Base-by-base conservation (phyloP, 805 yeast genomes). In the Yamadazyma philogaea region DNA sequence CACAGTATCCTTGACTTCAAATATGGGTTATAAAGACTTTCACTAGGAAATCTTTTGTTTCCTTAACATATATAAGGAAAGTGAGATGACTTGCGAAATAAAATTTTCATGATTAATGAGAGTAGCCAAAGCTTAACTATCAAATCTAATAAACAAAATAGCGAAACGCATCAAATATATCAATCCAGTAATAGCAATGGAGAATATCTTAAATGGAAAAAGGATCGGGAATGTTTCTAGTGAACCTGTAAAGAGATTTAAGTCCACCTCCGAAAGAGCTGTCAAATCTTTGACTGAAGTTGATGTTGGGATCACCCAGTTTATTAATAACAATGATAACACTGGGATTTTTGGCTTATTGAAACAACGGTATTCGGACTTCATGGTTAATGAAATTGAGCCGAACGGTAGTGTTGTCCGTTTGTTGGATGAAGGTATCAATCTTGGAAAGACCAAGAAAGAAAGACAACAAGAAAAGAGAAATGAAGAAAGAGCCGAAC, bases 321-420 rank as follows among this genome's bases (percentile, higher is more conserved):
- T 68, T 53, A 64, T 88, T 27, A 78, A 79, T 37, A 59, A 70
- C 2, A 72, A 67, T 4, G 53, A 70, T 19, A 45, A 44, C 19
- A 44, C 57, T 28, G 95, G 96, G 3, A 87, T 93, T 49, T 60
- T 61, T 14, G 99, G 98, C 2, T 73, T 76, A 11, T 70, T 93
- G 53, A 93, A 93, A 61, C 95, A 87, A 57, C 72, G 96, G 47
- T 90, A 89, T 63, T 83, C 96, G 10, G 99, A 93, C 60, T 93
- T 93, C 60, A 74, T 87, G 57, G 99, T 93, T 34, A 87, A 89
- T 62, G 99, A 93, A 62, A 84, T 93, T 43, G 84, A 74, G 46
- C 52, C 64, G 22, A 65, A 77, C 17, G 95, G 87, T 1, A 64
- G 77, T 1, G 96, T 89, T 1, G 76, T 90, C 10, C 90, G 82